Evolutionary conservation across 139 green algal species (phyloP).

Genomic region (Chlamydomonas eustigma): DNA sequence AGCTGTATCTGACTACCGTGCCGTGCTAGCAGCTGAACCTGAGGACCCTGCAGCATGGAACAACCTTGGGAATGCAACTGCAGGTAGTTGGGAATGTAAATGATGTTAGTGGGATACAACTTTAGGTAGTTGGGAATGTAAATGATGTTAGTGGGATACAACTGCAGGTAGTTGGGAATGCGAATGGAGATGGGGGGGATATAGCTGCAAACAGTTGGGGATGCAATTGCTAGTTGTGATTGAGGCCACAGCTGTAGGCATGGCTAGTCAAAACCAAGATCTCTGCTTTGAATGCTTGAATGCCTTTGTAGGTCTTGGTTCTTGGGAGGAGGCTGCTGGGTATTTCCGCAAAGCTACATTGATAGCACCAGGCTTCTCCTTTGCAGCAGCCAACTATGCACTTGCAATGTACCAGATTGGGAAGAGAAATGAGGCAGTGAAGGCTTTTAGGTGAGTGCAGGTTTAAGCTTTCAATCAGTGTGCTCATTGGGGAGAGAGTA

Average conservation of each 20-base stretch:
- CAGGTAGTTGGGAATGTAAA: constrained; percentile 21
- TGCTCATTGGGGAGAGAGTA: no score
- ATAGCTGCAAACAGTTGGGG: no score
- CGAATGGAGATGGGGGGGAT: no score
- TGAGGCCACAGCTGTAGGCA: no score
- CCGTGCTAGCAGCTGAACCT: constrained; percentile 61
- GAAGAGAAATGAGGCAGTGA: constrained; percentile 3
- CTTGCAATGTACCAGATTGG: constrained; percentile 65
- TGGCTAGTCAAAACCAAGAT: no score
- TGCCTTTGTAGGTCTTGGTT: constrained; percentile 31
- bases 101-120: neutral
- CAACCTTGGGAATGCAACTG: constrained; percentile 79
- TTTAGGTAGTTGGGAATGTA: neutral
- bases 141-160: neutral
- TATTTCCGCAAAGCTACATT: constrained; percentile 60
- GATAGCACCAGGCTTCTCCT: constrained; percentile 74
- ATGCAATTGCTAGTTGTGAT: no score
- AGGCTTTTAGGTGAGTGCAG: neutral
- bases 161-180: neutral
- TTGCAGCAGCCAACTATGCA: constrained; percentile 70
- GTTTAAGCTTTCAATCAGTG: no score
- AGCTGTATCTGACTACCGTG: constrained; percentile 71
- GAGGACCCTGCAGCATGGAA: constrained; percentile 80
- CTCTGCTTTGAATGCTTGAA: no score
- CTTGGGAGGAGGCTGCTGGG: constrained; percentile 47